Percentiles rank a stretch among this genome's conserved stretches.
These are phyloP conservation scores for Rhododendron ovatum DNA, from an alignment of 148 eudicot genomes.

Conservation along the genomic window DNA sequence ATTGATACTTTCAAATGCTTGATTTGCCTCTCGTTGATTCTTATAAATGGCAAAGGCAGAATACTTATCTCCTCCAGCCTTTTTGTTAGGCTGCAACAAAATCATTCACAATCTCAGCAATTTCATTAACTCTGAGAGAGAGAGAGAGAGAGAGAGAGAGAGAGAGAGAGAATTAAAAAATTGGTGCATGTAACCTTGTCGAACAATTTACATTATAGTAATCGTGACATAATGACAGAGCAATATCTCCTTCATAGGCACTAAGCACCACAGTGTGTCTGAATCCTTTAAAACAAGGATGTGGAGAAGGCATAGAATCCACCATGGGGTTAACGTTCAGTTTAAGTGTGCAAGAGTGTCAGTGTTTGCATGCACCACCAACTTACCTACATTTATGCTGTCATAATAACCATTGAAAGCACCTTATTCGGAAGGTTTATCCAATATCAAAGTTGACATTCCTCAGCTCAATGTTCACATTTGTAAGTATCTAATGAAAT, in stretches of 20 bases:
- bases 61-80: constrained; percentile 42
- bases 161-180: not conserved
- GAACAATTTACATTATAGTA: not conserved
- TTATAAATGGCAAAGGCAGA: constrained; percentile 48
- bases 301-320: not conserved
- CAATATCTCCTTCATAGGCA: not conserved
- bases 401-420: not conserved
- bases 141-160: not conserved
- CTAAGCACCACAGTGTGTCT: not conserved
- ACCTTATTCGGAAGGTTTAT: not conserved
- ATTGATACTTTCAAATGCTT: constrained; percentile 48
- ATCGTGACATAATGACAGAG: not conserved
- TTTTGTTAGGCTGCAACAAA: constrained; percentile 42
- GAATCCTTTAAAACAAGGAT: not conserved
- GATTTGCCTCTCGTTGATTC: constrained; percentile 47
- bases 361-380: not conserved
- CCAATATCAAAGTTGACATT: not conserved
- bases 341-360: not conserved
- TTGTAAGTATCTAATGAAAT: not conserved
- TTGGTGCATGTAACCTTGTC: not conserved
- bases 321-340: not conserved
- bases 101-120: constrained; percentile 7
- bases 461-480: not conserved
- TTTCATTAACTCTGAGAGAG: not conserved
- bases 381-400: not conserved